A percentile compares a stretch with the other conserved stretches of the same genome.
Evolutionary conservation across 2,329 filamentous ascomycete species (phyloP).

Genomic region (Tolypocladium sp.): DNA sequence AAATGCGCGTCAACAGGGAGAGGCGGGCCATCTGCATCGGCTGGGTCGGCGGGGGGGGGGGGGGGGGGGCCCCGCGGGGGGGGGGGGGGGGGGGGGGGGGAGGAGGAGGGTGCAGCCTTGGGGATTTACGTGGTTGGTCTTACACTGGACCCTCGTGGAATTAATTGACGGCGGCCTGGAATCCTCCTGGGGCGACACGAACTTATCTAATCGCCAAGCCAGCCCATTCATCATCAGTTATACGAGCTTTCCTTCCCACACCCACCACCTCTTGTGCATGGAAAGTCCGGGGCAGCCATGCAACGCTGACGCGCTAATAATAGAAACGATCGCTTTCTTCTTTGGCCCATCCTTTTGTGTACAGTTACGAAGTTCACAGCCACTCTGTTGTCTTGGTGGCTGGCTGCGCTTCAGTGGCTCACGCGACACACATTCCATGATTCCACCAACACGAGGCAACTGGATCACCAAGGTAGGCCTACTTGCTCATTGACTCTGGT

Average conservation of each 20-base stretch:
- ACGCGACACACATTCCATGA: not conserved
- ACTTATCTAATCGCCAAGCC: not conserved
- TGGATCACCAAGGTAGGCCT: not conserved
- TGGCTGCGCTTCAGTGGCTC: not conserved
- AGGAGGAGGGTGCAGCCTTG: not conserved
- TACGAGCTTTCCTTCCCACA: not conserved
- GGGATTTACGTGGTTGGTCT: not conserved
- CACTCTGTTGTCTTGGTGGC: not conserved
- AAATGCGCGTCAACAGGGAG: too few species aligned
- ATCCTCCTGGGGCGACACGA: not conserved
- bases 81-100: not conserved
- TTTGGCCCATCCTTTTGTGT: not conserved
- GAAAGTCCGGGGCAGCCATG: not conserved
- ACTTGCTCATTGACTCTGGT: not conserved
- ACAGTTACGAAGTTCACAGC: too few species aligned
- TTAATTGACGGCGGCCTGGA: not conserved
- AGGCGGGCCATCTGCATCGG: too few species aligned
- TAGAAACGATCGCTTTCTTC: not conserved
- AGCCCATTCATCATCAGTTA: not conserved
- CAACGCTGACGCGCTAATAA: not conserved
- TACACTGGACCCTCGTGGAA: not conserved
- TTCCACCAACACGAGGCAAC: not conserved
- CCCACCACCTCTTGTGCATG: not conserved
- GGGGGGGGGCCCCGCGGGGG: too few species aligned
- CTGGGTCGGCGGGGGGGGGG: too few species aligned